Percentiles rank a stretch among this genome's conserved stretches.
Conservation (phyloP, 2,329 filamentous ascomycete species). For the Monosporascus ibericus region DNA sequence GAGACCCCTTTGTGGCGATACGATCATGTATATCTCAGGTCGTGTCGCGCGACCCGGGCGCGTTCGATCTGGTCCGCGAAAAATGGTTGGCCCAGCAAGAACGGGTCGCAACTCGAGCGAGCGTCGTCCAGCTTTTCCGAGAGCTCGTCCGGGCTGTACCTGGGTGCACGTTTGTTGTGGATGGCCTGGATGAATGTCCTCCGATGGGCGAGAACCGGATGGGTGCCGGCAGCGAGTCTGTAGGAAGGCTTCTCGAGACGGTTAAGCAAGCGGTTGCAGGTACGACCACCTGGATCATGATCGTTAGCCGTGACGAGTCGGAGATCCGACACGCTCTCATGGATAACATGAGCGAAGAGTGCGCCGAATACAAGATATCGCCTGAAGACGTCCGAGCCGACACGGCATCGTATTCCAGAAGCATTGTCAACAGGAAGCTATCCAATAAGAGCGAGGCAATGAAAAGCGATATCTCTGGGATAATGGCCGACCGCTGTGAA, state of each 20-base stretch:
- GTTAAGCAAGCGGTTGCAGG: slow-evolving; percentile 1
- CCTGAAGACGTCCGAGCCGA: slow-evolving; percentile 18
- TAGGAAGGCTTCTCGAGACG: slow-evolving; percentile 10
- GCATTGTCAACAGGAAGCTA: slow-evolving; percentile 24
- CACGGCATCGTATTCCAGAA: slow-evolving; percentile 14
- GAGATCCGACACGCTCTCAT: slow-evolving; percentile 16
- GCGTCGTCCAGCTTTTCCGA: slow-evolving; percentile 13
- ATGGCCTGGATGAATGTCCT: slow-evolving; percentile 30
- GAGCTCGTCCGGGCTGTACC: slow-evolving; percentile 9
- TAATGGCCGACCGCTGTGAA: slow-evolving; percentile 20
- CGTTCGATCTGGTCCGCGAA: slow-evolving; percentile 7
- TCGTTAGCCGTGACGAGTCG: slow-evolving; percentile 20
- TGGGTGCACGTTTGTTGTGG: slow-evolving; percentile 17
- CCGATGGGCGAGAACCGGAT: not conserved
- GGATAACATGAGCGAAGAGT: not conserved
- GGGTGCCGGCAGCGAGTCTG: not conserved
- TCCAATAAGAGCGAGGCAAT: slow-evolving; percentile 16
- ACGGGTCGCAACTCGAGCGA: slow-evolving; percentile 7
- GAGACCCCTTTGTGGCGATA: slow-evolving; percentile 19
- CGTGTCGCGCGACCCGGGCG: not conserved
- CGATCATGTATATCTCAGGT: slow-evolving; percentile 26
- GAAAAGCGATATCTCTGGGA: slow-evolving; percentile 11
- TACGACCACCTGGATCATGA: slow-evolving; percentile 12
- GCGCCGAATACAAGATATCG: slow-evolving; percentile 13
- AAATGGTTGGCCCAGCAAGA: not conserved